Percentiles rank a stretch among this genome's conserved stretches.
phyloP scores from a whole-genome alignment of 106 monocot species.

The Acorus gramineus region DNA sequence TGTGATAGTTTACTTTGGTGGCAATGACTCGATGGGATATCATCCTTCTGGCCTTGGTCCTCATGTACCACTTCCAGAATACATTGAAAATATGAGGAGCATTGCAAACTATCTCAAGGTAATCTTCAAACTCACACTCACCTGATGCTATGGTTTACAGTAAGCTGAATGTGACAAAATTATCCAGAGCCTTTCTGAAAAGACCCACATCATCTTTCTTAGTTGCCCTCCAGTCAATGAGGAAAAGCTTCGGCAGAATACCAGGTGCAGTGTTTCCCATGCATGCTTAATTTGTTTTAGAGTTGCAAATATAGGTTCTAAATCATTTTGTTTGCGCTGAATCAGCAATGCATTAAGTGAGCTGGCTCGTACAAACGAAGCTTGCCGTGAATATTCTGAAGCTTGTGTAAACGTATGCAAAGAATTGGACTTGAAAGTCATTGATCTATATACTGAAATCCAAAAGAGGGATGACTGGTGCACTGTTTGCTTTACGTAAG shows the following conservation, averaged over 20 bases:
- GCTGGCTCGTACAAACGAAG: slow-evolving; percentile 59
- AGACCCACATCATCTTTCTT: slow-evolving; percentile 68
- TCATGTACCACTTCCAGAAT: slow-evolving; percentile 81
- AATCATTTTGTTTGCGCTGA: neutral
- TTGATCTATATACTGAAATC: slow-evolving; percentile 65
- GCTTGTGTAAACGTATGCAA: slow-evolving; percentile 64
- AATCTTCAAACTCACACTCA: neutral
- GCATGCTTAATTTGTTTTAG: neutral
- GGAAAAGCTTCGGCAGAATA: slow-evolving; percentile 29
- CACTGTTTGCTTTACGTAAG: slow-evolving; percentile 72
- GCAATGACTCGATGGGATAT: slow-evolving; percentile 74
- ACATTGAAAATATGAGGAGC: slow-evolving; percentile 69
- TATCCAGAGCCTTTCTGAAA: slow-evolving; percentile 68
- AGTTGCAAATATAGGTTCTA: neutral
- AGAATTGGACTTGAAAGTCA: slow-evolving; percentile 60
- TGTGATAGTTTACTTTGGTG: slow-evolving; percentile 83
- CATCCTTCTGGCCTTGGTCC: slow-evolving; percentile 75
- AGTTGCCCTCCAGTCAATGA: slow-evolving; percentile 78
- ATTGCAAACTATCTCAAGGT: slow-evolving; percentile 71
- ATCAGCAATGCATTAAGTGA: slow-evolving; percentile 22
- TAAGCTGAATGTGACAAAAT: neutral
- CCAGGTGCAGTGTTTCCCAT: slow-evolving; percentile 21
- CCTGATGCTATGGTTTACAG: neutral
- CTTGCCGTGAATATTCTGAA: slow-evolving; percentile 62
- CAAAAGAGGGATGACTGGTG: slow-evolving; percentile 60